A percentile compares a stretch with the other conserved stretches of the same genome.
Conservation (phyloP, 805 yeast species). For the Myxozyma kluyveri region DNA sequence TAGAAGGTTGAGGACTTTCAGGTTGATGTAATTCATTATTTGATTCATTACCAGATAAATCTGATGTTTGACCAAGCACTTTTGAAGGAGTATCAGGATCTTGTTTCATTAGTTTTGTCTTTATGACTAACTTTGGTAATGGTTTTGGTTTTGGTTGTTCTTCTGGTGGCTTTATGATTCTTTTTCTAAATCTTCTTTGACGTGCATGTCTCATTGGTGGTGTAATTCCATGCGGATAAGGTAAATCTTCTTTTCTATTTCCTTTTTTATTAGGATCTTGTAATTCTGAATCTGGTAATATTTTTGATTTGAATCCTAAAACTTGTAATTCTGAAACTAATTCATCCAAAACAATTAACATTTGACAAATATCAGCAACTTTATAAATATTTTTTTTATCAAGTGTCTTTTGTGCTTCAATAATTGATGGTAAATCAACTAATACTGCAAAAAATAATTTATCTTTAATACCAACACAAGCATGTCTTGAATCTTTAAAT, state of each 20-base stretch:
- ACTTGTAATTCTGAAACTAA: constrained; percentile 48
- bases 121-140: constrained; percentile 21
- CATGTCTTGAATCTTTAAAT: constrained; percentile 80
- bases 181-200: constrained; percentile 67
- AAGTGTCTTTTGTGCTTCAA: constrained; percentile 83
- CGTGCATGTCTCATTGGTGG: constrained; percentile 73
- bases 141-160: constrained; percentile 17
- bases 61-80: constrained; percentile 14
- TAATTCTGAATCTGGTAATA: constrained; percentile 33
- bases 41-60: neutral
- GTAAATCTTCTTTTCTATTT: constrained; percentile 29
- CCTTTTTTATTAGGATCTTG: constrained; percentile 21
- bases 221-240: constrained; percentile 73
- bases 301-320: constrained; percentile 30
- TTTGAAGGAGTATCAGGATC: neutral
- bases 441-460: constrained; percentile 76
- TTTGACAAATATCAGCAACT: constrained; percentile 80
- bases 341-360: constrained; percentile 67
- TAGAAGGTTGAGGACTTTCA: neutral
- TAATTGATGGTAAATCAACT: constrained; percentile 83
- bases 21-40: neutral
- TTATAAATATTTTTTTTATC: constrained; percentile 87
- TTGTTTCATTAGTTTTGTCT: constrained; percentile 8
- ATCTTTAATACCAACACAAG: constrained; percentile 69
- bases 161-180: constrained; percentile 45